Base-by-base conservation (phyloP, 2,329 filamentous ascomycete genomes). In the Fusarium sp. region DNA sequence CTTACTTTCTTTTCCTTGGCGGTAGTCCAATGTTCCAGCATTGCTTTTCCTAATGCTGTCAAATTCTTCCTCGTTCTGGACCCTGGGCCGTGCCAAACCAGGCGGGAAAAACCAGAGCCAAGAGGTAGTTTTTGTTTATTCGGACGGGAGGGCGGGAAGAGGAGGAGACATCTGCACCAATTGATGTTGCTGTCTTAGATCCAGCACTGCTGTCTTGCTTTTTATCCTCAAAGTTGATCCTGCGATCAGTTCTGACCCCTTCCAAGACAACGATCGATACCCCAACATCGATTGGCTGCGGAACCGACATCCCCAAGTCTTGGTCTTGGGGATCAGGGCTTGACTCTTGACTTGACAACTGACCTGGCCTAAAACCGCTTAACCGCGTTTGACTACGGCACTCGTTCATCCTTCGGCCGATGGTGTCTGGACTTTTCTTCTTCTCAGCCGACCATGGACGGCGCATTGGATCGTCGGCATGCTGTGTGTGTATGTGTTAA, bases 1-100 rank as follows among this genome's bases (percentile, higher is more conserved):
- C 67, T 73, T 77, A 62, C 38, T 75, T 76, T 67, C 66, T 67
- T 63, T 74, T 72, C 46, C 46, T 46, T 40, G 38, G 55, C 62
- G 33, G 62, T 42, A 44, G 65, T 53, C 63, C 61, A 55, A 55
- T 68, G 38, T 38, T 55, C 29, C 55, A 59, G 67, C 44, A 58
- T 75, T 77, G 58, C 59, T 75, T 77, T 77, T 72, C 56, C 44
- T 40, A 51, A 46, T 62, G 58, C 57, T 55, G 27, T 69, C 51
- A 46, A 60, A 55, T 46, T 35, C 55, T 69, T 46, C 57, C 40
- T 66, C 29, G 56, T 31, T 56, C 65, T 57, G 64, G 62, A 27
- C 57, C 46, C 57, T 66, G 38, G 51, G 58, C 46, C 57, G 14
- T 40, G 44, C 60, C 40, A 63, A 56, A 55, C 35, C 36, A 69